Evolutionary conservation across 2,329 filamentous ascomycete species (phyloP).

Genomic region (Juglanconis juglandina): DNA sequence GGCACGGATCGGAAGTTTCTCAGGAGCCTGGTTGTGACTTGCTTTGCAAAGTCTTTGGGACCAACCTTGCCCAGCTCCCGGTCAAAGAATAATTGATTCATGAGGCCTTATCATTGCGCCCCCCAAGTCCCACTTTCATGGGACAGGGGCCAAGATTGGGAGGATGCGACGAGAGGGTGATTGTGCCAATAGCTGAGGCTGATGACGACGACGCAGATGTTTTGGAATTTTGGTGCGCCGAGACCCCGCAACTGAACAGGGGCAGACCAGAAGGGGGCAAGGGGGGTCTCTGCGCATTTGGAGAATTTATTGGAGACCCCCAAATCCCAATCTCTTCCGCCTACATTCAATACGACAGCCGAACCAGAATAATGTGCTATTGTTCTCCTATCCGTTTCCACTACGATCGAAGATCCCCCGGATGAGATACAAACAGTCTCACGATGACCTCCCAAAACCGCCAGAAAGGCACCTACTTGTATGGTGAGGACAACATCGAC

Average conservation of each 20-base stretch:
- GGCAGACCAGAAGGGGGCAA: no score
- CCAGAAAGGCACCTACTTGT: slow-evolving; percentile 20
- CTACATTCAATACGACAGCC: no score
- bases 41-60: slow-evolving; percentile 61
- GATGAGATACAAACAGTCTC: background rate
- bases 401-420: background rate
- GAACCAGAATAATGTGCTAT: no score
- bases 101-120: slow-evolving; percentile 32
- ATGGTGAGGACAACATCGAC: slow-evolving; percentile 18
- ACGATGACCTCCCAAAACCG: slow-evolving; percentile 24
- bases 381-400: background rate
- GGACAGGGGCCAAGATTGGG: background rate
- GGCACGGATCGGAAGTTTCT: slow-evolving; percentile 66
- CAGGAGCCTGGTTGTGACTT: slow-evolving; percentile 63
- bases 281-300: no score
- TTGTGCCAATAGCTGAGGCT: background rate
- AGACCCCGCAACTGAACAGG: no score
- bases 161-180: background rate
- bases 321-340: no score
- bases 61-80: slow-evolving; percentile 68
- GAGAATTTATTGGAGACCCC: no score
- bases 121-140: background rate
- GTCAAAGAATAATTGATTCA: slow-evolving; percentile 74
- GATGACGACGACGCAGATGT: no score
- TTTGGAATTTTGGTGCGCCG: no score